Evolutionary conservation across 805 yeast species (phyloP).

Genomic region (Suhomyces xylopsoci): DNA sequence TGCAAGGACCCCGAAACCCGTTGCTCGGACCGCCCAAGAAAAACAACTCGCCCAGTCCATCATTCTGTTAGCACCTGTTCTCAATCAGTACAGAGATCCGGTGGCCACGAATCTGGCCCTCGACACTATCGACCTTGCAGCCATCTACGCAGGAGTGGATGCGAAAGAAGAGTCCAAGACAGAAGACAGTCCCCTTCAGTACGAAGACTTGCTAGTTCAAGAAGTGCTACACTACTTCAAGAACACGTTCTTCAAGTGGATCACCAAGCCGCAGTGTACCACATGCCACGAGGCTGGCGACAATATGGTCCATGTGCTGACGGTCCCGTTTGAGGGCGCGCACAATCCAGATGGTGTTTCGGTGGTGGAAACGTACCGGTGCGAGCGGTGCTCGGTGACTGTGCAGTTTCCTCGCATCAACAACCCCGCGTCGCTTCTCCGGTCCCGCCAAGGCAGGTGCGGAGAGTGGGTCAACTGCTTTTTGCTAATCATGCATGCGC

Average conservation of each 20-base stretch:
- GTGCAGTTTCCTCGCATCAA: slow-evolving; percentile 77
- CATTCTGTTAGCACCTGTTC: background rate
- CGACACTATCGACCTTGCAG: slow-evolving; percentile 58
- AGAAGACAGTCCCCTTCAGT: slow-evolving; percentile 13
- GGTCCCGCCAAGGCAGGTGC: slow-evolving; percentile 73
- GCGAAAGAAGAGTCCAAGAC: slow-evolving; percentile 27
- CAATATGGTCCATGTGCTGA: slow-evolving; percentile 38
- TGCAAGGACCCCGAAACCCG: background rate
- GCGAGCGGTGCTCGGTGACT: slow-evolving; percentile 45
- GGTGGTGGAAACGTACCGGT: slow-evolving; percentile 61
- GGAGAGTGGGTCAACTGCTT: slow-evolving; percentile 96
- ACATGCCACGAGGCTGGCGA: slow-evolving; percentile 40
- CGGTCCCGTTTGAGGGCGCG: slow-evolving; percentile 22
- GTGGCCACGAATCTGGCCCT: slow-evolving; percentile 48
- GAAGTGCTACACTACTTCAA: slow-evolving; percentile 52
- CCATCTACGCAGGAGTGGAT: slow-evolving; percentile 62
- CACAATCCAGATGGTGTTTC: slow-evolving; percentile 49
- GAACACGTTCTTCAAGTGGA: slow-evolving; percentile 79
- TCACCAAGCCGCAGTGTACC: slow-evolving; percentile 63
- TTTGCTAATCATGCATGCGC: slow-evolving; percentile 61
- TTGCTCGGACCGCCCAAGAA: background rate
- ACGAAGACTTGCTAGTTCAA: slow-evolving; percentile 36
- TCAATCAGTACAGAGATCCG: slow-evolving; percentile 11
- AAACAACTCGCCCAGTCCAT: slow-evolving; percentile 5
- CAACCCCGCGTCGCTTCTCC: slow-evolving; percentile 58